Conservation (phyloP, 2,329 filamentous ascomycete genomes). For the Penicillium polonicum region DNA sequence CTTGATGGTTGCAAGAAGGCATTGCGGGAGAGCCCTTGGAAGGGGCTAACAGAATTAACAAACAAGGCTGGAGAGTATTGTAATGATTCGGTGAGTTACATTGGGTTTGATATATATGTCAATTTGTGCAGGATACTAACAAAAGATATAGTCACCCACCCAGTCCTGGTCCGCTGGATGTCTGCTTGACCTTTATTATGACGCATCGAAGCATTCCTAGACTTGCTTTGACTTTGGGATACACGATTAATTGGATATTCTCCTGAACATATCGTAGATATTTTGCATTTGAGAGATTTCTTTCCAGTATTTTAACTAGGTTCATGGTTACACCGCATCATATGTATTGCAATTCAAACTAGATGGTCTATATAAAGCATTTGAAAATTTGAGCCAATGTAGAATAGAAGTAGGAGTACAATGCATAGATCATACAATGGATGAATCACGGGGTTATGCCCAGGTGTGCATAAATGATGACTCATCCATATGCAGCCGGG, state of each 20-base stretch:
- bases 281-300: background rate
- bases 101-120: constrained; percentile 1
- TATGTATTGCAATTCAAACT: background rate
- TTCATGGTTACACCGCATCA: background rate
- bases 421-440: background rate
- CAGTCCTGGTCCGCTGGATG: constrained; percentile 96
- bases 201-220: constrained; percentile 59
- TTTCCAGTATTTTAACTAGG: background rate
- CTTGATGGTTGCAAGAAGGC: constrained; percentile 81
- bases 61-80: constrained; percentile 85
- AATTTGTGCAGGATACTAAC: constrained; percentile 11
- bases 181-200: constrained; percentile 93
- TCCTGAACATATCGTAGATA: background rate
- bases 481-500: constrained; percentile 1
- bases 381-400: background rate
- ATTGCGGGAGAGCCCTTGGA: constrained; percentile 79
- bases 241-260: background rate
- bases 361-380: background rate
- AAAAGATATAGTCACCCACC: constrained; percentile 68
- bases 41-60: constrained; percentile 86
- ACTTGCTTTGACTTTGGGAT: background rate
- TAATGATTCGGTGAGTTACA: constrained; percentile 71
- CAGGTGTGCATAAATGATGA: background rate
- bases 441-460: background rate
- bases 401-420: too few species aligned